Evolutionary conservation across 2,329 filamentous ascomycete species (phyloP).

Genomic region (Cercospora sojina): DNA sequence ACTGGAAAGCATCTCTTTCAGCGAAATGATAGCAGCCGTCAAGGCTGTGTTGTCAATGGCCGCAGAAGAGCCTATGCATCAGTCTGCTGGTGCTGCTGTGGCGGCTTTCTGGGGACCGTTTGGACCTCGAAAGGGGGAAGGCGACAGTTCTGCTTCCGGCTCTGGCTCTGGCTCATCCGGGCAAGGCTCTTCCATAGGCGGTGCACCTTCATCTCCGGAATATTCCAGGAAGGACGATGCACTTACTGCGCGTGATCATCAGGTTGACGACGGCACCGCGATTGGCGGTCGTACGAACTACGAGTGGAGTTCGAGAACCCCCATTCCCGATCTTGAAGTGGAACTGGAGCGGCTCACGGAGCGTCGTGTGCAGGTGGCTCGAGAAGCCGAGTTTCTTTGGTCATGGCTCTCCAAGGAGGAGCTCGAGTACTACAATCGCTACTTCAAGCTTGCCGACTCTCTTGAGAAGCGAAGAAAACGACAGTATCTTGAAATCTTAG

Average conservation of each 20-base stretch:
- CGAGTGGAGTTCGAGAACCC: slow-evolving; percentile 11
- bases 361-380: slow-evolving; percentile 1
- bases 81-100: background rate
- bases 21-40: background rate
- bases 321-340: slow-evolving; percentile 16
- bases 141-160: background rate
- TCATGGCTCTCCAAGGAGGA: slow-evolving; percentile 20
- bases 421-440: slow-evolving; percentile 13
- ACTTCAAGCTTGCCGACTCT: background rate
- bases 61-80: background rate
- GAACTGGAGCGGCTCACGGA: slow-evolving; percentile 7
- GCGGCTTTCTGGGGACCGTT: background rate
- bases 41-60: background rate
- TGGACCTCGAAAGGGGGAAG: too few relatives aligned
- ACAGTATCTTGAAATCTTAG: slow-evolving; percentile 6
- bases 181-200: background rate
- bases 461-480: background rate
- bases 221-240: too few relatives aligned
- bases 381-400: slow-evolving; percentile 15
- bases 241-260: too few relatives aligned
- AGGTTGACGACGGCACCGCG: too few relatives aligned
- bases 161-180: background rate
- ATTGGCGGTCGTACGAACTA: too few relatives aligned
- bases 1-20: background rate
- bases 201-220: too few relatives aligned